Evolutionary conservation across 1,284 basidiomycete species (phyloP), one percentile per base, ranked within the genome.

Genomic region (Cystobasidium sp.): DNA sequence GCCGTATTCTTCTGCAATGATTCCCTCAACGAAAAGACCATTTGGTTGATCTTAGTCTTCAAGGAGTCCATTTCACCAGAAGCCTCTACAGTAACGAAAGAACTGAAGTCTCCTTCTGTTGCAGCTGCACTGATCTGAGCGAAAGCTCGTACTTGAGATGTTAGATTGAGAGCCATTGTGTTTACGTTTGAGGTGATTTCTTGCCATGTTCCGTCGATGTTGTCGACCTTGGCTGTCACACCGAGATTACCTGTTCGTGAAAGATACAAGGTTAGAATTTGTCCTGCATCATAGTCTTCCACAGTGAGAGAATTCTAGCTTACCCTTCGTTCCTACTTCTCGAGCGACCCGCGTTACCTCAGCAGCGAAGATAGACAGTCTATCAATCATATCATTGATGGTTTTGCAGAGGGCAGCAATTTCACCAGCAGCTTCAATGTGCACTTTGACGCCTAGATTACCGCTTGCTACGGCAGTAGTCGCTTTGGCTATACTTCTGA

Each of bases 1-100:
- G 93, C 93, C 1, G 95, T 99, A 82, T 99, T 99, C 89, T 96
- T 97, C 87, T 99, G 97, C 76, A 99, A 97, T 78, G 89, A 90
- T 83, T 99, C 96, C 65, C 97, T 88, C 82, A 99, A 87, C 82
- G 96, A 96, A 86, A 94, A 97, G 75, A 99, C 94, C 96, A 98
- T 98, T 83, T 97, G 93, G 82, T 97, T 96, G 85, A 97, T 97
- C 85, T 98, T 97, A 6, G 94, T 98, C 87, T 99, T 99, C 84
- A 99, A 88, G 76, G 92, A 95, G 84, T 99, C 96, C 97, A 99
- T 98, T 84, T 99, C 97, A 72, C 97, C 97, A 73, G 89, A 91
- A 0, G 96, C 97, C 81, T 99, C 96, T 81, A 99, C 96, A 18
- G 97, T 99, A 85, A 99, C 98, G 86, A 99, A 99, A 22, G 95